These are phyloP conservation scores for Eimeria maxima DNA, from an alignment of 169 alveolate species.

Conservation along the genomic window DNA sequence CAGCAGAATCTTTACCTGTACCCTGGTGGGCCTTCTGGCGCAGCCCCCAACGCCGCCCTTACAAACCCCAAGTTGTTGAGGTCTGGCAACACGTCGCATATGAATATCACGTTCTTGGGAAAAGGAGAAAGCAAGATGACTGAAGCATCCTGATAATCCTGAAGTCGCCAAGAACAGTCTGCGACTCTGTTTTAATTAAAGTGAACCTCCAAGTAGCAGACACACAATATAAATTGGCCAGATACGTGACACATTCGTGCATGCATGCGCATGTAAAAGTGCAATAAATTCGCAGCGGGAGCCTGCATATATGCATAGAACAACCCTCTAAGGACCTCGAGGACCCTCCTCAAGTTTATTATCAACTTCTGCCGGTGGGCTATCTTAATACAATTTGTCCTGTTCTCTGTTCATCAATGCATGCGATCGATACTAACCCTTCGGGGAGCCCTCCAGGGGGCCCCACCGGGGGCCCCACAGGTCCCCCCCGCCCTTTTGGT, in stretches of 20 bases:
- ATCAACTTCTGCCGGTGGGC: background rate
- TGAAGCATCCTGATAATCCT: background rate
- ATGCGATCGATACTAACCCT: background rate
- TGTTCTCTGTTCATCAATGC: background rate
- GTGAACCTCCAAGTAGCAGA: background rate
- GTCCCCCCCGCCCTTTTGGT: constrained; percentile 6
- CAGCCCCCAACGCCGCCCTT: constrained; percentile 8
- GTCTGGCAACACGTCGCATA: constrained; percentile 49
- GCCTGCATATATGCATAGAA: background rate
- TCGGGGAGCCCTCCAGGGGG: constrained; percentile 23
- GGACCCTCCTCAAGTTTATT: background rate
- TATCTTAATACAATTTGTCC: background rate
- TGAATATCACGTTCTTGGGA: constrained; percentile 20
- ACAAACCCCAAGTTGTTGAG: constrained; percentile 29
- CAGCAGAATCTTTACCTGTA: constrained; percentile 14
- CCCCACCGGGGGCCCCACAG: constrained; percentile 30
- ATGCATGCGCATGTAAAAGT: background rate
- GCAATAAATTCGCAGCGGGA: background rate
- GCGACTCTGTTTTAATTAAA: background rate
- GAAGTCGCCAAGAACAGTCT: background rate
- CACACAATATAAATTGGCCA: background rate
- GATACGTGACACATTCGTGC: background rate
- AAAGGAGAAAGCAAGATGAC: background rate
- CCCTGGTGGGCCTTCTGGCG: constrained; percentile 74
- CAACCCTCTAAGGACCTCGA: background rate